phyloP scores from a whole-genome alignment of 2,329 filamentous ascomycete genomes.

The Cladophialophora exuberans region DNA sequence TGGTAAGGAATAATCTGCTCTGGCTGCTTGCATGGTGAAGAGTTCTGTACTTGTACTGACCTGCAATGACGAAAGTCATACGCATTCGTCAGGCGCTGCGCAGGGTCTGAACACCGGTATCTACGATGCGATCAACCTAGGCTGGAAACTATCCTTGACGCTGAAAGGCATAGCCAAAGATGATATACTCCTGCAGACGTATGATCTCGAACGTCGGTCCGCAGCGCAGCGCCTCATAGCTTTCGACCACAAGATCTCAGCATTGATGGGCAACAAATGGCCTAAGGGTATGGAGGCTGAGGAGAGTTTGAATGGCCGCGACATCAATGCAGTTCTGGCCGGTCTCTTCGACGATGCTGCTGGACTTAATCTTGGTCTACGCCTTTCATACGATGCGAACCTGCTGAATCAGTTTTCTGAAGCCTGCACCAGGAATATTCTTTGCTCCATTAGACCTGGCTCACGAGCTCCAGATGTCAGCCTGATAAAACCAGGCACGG shows the following conservation, averaged over 20 bases:
- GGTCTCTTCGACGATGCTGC: not conserved
- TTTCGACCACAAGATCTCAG: slow-evolving; percentile 1
- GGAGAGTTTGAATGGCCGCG: too few relatives aligned
- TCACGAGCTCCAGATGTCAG: not conserved
- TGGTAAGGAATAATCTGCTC: too few relatives aligned
- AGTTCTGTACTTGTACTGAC: too few relatives aligned
- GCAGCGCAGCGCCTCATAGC: not conserved
- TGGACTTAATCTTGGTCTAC: not conserved
- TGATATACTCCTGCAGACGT: slow-evolving; percentile 8
- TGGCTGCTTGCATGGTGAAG: too few relatives aligned
- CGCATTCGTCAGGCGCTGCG: slow-evolving; percentile 38
- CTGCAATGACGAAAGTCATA: too few relatives aligned
- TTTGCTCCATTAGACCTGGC: not conserved
- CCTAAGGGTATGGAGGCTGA: too few relatives aligned
- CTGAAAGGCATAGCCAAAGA: too few relatives aligned
- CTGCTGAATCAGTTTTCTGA: too few relatives aligned
- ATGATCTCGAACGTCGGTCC: not conserved
- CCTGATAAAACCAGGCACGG: not conserved
- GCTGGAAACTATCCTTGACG: slow-evolving; percentile 43
- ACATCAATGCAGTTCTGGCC: not conserved
- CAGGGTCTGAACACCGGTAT: slow-evolving; percentile 42
- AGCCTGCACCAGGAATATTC: too few relatives aligned
- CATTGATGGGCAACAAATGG: not conserved
- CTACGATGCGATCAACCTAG: slow-evolving; percentile 41
- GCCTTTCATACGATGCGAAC: not conserved